Base-by-base conservation (phyloP, 83 land plant genomes). In the Picea abies region DNA sequence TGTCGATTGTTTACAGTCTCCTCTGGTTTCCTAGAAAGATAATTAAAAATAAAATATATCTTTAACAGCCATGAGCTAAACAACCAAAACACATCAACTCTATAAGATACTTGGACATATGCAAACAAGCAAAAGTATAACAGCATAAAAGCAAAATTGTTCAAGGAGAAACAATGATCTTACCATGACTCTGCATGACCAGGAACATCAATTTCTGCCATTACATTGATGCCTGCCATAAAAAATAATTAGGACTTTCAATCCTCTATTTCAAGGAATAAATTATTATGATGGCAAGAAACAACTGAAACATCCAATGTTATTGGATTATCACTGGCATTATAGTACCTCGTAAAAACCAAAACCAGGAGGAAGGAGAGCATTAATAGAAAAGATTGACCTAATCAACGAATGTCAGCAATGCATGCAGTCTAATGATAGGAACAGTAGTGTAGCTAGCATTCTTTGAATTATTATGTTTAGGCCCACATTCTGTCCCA, bases 171-270 rank as follows among this genome's bases (percentile, higher is more conserved):
- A 47, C 14, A 68, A 29, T 39, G 37, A 16, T 12, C 63, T 41
- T 89, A 97, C 99, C 99, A 97, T 81, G 99, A 95, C 76, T 89
- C 93, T 44, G 98, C 95, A 88, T 97, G 99, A 32, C 99, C 99
- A 76, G 99, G 98, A 76, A 95, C 92, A 89, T 95, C 98, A 25
- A 93, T 80, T 89, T 95, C 98, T 60, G 98, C 95, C 99, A 97
- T 93, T 26, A 97, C 87, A 84, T 91, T 88, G 78, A 95, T 91
- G 61, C 95, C 99, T 97, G 91, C 37, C 66, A 82, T 32, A 83
- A 20, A 68, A 10, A 11, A 82, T 19, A 35, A 32, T 19, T 56
- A 22, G 56, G 25, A n/a, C 7, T 60, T 49, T 29, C 77, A 73
- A 39, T 41, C 52, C 77, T 73, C 77, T 73, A 4, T n/a, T 44